Percentiles rank a stretch among this genome's conserved stretches.
Evolutionary conservation across 257 asterid genomes (phyloP).

Genomic region (Coffea canephora): DNA sequence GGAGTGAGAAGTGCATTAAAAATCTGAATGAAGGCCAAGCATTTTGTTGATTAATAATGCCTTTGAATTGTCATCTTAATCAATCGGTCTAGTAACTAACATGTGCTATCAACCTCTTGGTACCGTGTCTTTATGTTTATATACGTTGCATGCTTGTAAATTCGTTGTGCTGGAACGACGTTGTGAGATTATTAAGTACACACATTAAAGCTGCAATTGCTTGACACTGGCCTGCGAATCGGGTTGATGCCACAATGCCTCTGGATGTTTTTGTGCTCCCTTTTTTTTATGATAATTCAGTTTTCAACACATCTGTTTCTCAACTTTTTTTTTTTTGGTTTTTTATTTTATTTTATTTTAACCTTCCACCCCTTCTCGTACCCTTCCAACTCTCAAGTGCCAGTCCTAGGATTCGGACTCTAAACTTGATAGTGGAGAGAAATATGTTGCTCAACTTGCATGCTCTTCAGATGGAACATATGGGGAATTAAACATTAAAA

Average conservation of each 20-base stretch:
- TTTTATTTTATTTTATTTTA: too few relatives aligned
- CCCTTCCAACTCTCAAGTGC: too few relatives aligned
- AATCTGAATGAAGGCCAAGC: background rate
- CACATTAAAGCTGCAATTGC: background rate
- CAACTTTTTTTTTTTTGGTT: too few relatives aligned
- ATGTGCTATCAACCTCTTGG: background rate
- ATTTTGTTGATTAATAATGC: background rate
- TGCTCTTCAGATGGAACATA: background rate
- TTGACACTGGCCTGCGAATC: background rate
- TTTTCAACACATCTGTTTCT: background rate
- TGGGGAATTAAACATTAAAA: background rate
- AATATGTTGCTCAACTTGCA: background rate
- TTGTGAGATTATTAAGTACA: background rate
- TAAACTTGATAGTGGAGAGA: too few relatives aligned
- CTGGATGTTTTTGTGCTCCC: background rate
- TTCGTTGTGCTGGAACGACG: background rate
- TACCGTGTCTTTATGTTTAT: background rate
- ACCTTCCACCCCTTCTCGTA: too few relatives aligned
- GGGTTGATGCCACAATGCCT: background rate
- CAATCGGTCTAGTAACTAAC: background rate
- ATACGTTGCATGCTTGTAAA: background rate
- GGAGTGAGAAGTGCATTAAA: background rate
- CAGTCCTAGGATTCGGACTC: too few relatives aligned
- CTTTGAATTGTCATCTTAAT: background rate
- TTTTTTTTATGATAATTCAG: background rate